These are phyloP conservation scores for Boeremia exigua DNA, from an alignment of 2,329 filamentous ascomycete genomes.

Conservation along the genomic window DNA sequence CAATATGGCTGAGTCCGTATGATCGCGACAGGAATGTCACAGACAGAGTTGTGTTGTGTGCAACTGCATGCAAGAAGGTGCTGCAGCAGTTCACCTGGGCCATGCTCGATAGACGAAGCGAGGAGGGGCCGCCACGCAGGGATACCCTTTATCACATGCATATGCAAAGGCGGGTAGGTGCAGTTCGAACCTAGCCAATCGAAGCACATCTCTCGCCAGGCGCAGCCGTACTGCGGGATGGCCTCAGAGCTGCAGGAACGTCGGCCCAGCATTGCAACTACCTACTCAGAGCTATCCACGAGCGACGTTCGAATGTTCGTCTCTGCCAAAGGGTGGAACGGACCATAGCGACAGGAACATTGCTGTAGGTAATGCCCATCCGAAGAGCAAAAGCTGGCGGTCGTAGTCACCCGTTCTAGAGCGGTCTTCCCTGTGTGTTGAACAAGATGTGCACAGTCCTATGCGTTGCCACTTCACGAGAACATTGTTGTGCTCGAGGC, in stretches of 20 bases:
- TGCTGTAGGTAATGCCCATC: background rate
- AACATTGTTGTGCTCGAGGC: constrained; percentile 31
- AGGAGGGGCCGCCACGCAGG: constrained; percentile 32
- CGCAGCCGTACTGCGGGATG: constrained; percentile 40
- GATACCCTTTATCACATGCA: constrained; percentile 45
- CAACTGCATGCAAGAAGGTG: constrained; percentile 26
- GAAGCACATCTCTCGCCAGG: constrained; percentile 21
- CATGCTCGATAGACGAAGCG: constrained; percentile 25
- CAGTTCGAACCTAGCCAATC: constrained; percentile 42
- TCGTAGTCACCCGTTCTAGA: constrained; percentile 35
- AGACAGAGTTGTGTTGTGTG: constrained; percentile 25
- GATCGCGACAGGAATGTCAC: constrained; percentile 7
- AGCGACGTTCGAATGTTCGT: background rate
- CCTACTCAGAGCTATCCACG: constrained; percentile 1
- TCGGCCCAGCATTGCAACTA: constrained; percentile 31
- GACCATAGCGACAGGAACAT: background rate
- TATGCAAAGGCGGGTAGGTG: constrained; percentile 48
- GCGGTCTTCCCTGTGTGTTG: constrained; percentile 37
- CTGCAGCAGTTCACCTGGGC: constrained; percentile 26
- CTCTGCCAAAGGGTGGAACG: background rate
- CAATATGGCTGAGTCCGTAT: constrained; percentile 1
- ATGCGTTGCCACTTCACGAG: constrained; percentile 33
- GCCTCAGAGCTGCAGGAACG: constrained; percentile 49
- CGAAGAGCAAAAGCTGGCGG: background rate
- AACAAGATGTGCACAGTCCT: constrained; percentile 41